A percentile compares a stretch with the other conserved stretches of the same genome.
These are phyloP conservation scores for Globisporangium polare DNA, from an alignment of 352 stramenopile species.

Conservation along the genomic window DNA sequence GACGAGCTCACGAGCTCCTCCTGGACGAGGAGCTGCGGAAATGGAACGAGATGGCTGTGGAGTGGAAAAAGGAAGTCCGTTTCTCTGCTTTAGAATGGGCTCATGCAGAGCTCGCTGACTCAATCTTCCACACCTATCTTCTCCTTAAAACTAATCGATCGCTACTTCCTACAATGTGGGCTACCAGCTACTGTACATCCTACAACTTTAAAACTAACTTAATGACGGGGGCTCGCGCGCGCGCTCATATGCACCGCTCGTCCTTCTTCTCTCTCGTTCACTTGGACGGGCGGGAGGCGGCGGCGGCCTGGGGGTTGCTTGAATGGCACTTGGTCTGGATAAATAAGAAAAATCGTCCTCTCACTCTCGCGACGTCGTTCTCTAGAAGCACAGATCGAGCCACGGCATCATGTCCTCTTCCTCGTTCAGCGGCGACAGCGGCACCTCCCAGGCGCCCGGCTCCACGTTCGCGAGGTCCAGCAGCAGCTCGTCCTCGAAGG, in stretches of 20 bases:
- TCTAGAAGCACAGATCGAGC: slow-evolving; percentile 81
- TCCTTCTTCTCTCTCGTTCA: not conserved
- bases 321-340: slow-evolving; percentile 14
- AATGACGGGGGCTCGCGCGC: not conserved
- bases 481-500: slow-evolving; percentile 67
- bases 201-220: slow-evolving; percentile 16
- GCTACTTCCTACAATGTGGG: slow-evolving; percentile 6
- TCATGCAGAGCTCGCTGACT: not conserved
- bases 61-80: not conserved
- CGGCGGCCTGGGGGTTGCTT: not conserved
- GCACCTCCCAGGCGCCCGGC: slow-evolving; percentile 74
- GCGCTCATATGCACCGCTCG: not conserved
- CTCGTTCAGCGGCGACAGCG: slow-evolving; percentile 78
- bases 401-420: slow-evolving; percentile 82
- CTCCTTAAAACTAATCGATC: slow-evolving; percentile 3
- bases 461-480: slow-evolving; percentile 71
- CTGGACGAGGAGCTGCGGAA: no score
- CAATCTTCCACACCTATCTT: not conserved
- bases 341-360: slow-evolving; percentile 34
- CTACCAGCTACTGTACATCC: slow-evolving; percentile 18
- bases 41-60: not conserved
- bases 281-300: not conserved
- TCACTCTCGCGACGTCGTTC: slow-evolving; percentile 11
- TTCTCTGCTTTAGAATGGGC: not conserved
- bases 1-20: no score